Conservation (phyloP, 257 asterid genomes). For the Haberlea rhodopensis region DNA sequence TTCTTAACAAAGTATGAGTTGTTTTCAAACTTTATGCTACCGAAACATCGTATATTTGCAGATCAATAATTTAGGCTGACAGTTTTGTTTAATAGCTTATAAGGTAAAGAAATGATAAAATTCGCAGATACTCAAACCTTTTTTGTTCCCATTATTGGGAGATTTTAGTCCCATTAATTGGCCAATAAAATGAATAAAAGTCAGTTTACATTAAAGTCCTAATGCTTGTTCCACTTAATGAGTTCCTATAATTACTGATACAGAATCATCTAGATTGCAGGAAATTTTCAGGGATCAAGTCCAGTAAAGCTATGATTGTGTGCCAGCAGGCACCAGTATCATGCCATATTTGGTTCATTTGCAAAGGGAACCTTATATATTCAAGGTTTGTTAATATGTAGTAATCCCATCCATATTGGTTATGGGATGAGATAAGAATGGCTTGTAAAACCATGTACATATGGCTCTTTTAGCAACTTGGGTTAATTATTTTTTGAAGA, state of each 20-base stretch:
- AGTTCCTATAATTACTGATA: slow-evolving; percentile 41
- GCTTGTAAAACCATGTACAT: background rate
- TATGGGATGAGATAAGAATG: background rate
- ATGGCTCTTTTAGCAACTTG: background rate
- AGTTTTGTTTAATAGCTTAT: background rate
- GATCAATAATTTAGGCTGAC: background rate
- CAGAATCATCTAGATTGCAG: slow-evolving; percentile 71
- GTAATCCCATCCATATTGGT: background rate
- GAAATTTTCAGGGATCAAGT: slow-evolving; percentile 55
- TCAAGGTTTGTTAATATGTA: slow-evolving; percentile 47
- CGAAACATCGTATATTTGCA: background rate
- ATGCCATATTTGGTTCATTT: slow-evolving; percentile 73
- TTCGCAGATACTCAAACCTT: background rate
- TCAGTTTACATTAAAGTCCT: slow-evolving; percentile 6
- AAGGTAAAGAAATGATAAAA: slow-evolving; percentile 9
- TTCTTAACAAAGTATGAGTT: slow-evolving; percentile 47
- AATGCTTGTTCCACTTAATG: slow-evolving; percentile 18
- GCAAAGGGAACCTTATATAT: slow-evolving; percentile 53
- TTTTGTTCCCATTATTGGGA: background rate
- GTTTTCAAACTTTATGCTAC: slow-evolving; percentile 4
- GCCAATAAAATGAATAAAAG: background rate
- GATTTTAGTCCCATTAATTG: background rate
- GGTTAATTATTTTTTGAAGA: background rate
- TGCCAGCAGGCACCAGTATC: slow-evolving; percentile 65
- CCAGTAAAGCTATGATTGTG: slow-evolving; percentile 64